These are phyloP conservation scores for Colletotrichum sublineola DNA, from an alignment of 2,329 filamentous ascomycete genomes.

Conservation along the genomic window DNA sequence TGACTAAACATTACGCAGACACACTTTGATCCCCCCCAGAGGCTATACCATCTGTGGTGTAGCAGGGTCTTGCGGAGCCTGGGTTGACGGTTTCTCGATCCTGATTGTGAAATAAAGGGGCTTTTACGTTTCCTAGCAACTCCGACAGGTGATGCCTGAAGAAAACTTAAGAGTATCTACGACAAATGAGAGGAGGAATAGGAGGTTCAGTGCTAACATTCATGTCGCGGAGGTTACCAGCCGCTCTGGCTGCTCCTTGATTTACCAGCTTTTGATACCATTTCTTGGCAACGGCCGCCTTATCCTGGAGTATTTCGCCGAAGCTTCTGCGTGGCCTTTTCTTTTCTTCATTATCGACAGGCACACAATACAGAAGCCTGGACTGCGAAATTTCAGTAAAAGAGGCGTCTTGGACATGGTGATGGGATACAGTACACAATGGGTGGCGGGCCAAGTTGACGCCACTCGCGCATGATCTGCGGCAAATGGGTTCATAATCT, in stretches of 20 bases:
- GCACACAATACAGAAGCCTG: background rate
- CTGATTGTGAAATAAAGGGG: conserved; percentile 63
- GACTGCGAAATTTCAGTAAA: background rate
- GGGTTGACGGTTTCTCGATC: conserved; percentile 88
- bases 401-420: conserved; percentile 11
- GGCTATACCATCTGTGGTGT: conserved; percentile 92
- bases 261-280: conserved; percentile 18
- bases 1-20: conserved; percentile 63
- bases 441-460: background rate
- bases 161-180: conserved; percentile 1
- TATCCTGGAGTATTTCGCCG: conserved; percentile 5
- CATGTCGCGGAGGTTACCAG: background rate
- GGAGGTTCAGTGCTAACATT: background rate
- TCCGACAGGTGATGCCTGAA: no score
- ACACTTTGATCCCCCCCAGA: conserved; percentile 88
- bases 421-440: background rate
- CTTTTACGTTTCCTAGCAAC: background rate
- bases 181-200: background rate
- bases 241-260: background rate
- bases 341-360: background rate
- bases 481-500: background rate
- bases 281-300: conserved; percentile 9
- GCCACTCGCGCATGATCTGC: background rate
- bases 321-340: background rate
- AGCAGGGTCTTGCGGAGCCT: conserved; percentile 82